Base-by-base conservation (phyloP, 2,329 filamentous ascomycete species). In the Colletotrichum sp. region DNA sequence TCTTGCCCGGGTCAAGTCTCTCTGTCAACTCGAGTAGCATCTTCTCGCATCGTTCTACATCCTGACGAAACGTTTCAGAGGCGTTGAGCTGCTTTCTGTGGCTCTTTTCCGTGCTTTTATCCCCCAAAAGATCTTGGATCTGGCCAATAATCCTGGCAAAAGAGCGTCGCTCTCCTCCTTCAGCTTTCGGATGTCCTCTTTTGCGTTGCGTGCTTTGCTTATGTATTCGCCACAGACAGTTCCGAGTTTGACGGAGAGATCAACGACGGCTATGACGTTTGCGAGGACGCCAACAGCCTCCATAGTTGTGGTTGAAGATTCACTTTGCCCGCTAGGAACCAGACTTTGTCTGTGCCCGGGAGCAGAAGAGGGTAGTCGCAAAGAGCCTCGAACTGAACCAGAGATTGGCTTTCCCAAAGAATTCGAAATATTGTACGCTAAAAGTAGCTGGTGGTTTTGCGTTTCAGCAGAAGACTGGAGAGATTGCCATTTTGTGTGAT, bases 341-440 rank as follows among this genome's bases (percentile, higher is more conserved):
- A n/a, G n/a, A n/a, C n/a, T n/a, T n/a, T n/a, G n/a, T n/a, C n/a
- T n/a, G n/a, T n/a, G n/a, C n/a, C n/a, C n/a, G n/a, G n/a, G n/a
- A n/a, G n/a, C n/a, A n/a, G 26, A 28, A 28, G 26, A 6, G 26
- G 26, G 7, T 28, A 38, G 3, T 18, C 16, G 16, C 16, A 43
- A 0, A 43, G 38, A 43, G 0, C 38, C 16, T 6, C 1, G 5
- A 0, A 0, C 16, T 0, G 38, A n/a, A 43, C 0, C 16, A 43
- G 0, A 18, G 16, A n/a, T n/a, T 0, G 8, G 3, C 38, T 48
- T n/a, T n/a, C n/a, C n/a, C n/a, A n/a, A n/a, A n/a, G n/a, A n/a
- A n/a, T n/a, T n/a, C n/a, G n/a, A n/a, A n/a, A n/a, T n/a, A n/a
- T n/a, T n/a, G n/a, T n/a, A n/a, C n/a, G n/a, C n/a, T n/a, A n/a